phyloP scores from a whole-genome alignment of 495 filamentous ascomycete genomes.

The Endocarpon pusillum region DNA sequence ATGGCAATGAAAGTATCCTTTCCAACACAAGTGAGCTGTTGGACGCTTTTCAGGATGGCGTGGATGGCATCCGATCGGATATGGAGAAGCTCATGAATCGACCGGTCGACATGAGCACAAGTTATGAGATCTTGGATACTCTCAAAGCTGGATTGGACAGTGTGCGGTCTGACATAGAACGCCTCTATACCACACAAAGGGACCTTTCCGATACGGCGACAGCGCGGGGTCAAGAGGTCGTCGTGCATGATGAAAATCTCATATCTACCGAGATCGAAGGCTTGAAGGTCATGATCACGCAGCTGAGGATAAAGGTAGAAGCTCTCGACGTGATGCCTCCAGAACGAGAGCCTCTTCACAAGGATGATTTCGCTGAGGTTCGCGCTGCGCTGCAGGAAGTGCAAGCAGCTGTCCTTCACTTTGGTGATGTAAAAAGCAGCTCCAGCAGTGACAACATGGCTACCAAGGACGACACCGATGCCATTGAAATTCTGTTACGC shows the following conservation, averaged over 20 bases:
- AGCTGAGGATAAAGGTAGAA: slow-evolving; percentile 71
- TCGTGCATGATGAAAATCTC: slow-evolving; percentile 35
- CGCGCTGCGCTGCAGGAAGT: slow-evolving; percentile 39
- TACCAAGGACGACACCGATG: slow-evolving; percentile 60
- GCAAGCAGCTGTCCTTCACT: slow-evolving; percentile 33
- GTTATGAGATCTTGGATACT: slow-evolving; percentile 71
- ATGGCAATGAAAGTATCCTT: slow-evolving; percentile 36
- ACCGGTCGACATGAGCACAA: slow-evolving; percentile 61
- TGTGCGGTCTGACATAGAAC: slow-evolving; percentile 59
- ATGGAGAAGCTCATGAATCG: slow-evolving; percentile 65
- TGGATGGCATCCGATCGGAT: slow-evolving; percentile 52
- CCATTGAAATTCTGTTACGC: slow-evolving; percentile 73
- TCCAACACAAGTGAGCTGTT: slow-evolving; percentile 57
- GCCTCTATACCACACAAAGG: slow-evolving; percentile 37
- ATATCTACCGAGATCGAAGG: slow-evolving; percentile 62
- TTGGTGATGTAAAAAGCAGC: slow-evolving; percentile 24
- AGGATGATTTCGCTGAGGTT: slow-evolving; percentile 43
- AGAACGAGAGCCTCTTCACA: slow-evolving; percentile 27
- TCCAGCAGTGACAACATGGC: slow-evolving; percentile 24
- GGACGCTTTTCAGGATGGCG: slow-evolving; percentile 67
- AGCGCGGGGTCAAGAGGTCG: slow-evolving; percentile 32
- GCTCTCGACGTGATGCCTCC: slow-evolving; percentile 48
- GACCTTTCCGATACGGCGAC: slow-evolving; percentile 24
- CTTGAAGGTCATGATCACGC: slow-evolving; percentile 62
- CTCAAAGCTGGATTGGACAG: slow-evolving; percentile 60